Evolutionary conservation across 139 green algal species (phyloP).

Genomic region (Micromonas pusilla): DNA sequence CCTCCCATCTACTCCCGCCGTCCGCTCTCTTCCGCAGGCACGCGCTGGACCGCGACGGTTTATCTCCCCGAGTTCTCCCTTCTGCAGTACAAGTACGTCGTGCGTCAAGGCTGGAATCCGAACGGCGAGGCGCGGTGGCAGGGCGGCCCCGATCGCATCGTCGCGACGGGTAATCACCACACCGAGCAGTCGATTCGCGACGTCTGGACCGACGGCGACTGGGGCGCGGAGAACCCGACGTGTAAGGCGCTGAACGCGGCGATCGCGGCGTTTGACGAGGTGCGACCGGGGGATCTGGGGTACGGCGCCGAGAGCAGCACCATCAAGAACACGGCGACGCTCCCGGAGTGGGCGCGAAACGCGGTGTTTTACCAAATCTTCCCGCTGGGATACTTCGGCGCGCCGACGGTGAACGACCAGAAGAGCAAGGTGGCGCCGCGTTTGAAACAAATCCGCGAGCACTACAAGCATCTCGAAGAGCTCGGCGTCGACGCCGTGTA

Average conservation of each 20-base stretch:
- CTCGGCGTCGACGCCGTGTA: constrained; percentile 29
- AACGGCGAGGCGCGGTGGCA: constrained; percentile 1
- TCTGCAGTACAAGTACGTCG: constrained; percentile 29
- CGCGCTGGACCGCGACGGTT: background rate
- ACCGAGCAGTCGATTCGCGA: background rate
- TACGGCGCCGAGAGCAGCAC: too few species aligned
- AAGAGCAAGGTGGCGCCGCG: background rate
- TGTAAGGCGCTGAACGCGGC: background rate
- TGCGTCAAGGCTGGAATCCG: constrained; percentile 3
- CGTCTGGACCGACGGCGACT: background rate
- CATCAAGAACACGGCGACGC: background rate
- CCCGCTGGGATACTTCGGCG: constrained; percentile 29
- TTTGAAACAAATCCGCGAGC: constrained; percentile 13
- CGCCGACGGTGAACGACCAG: constrained; percentile 4
- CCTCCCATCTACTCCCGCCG: too few species aligned
- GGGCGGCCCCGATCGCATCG: constrained; percentile 10
- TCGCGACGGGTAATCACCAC: background rate
- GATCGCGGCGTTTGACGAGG: background rate
- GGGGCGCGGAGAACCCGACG: background rate
- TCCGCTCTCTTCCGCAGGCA: too few species aligned
- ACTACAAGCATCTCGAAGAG: constrained; percentile 25
- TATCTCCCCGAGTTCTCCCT: background rate
- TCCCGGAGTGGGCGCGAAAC: constrained; percentile 17
- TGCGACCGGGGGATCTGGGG: background rate
- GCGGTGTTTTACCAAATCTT: constrained; percentile 35